These are phyloP conservation scores for Rasamsonia emersonii DNA, from an alignment of 2,329 filamentous ascomycete genomes.

Conservation along the genomic window DNA sequence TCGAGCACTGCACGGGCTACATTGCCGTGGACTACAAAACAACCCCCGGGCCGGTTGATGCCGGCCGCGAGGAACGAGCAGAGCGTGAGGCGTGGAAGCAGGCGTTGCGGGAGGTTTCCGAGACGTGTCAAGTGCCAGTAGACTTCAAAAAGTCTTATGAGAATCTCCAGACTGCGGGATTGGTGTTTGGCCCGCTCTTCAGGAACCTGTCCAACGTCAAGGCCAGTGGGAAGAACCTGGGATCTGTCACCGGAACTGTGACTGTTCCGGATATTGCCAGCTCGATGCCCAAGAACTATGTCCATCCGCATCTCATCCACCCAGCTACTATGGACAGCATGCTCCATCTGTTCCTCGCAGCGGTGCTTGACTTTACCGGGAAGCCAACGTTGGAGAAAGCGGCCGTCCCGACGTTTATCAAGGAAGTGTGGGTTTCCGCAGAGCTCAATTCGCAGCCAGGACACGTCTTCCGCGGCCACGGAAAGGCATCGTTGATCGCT, in stretches of 20 bases:
- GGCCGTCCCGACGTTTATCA: conserved; percentile 23
- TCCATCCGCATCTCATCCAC: conserved; percentile 27
- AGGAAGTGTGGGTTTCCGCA: conserved; percentile 24
- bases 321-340: conserved; percentile 29
- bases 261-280: conserved; percentile 20
- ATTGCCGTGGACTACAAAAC: conserved; percentile 17
- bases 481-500: conserved; percentile 14
- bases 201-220: conserved; percentile 19
- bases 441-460: conserved; percentile 13
- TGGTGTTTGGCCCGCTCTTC: conserved; percentile 24
- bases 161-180: conserved; percentile 18
- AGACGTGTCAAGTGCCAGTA: conserved; percentile 15
- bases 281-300: conserved; percentile 25
- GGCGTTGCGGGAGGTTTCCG: conserved; percentile 7
- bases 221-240: conserved; percentile 11
- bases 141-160: conserved; percentile 18
- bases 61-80: conserved; percentile 14
- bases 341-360: conserved; percentile 21
- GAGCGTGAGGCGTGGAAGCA: conserved; percentile 11
- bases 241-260: conserved; percentile 16
- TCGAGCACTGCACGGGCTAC: conserved; percentile 26
- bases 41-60: conserved; percentile 11
- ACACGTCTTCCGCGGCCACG: conserved; percentile 17
- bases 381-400: conserved; percentile 14
- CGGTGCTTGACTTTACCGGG: conserved; percentile 16